Conservation (phyloP, 441 rosid genomes). For the Pelargonium myrrhifolium region DNA sequence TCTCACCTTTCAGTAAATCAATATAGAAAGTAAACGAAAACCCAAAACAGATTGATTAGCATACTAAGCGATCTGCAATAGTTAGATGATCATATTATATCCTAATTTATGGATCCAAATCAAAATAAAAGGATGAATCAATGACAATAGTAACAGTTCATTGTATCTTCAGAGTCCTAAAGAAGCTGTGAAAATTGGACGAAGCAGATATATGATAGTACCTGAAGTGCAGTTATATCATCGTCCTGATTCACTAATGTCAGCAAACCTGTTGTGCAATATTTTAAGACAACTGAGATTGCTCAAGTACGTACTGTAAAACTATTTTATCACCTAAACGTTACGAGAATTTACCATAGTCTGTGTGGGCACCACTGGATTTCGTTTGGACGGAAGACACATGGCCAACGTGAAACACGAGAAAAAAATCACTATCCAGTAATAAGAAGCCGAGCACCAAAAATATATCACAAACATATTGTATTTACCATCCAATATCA, state of each 20-base stretch:
- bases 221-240: constrained; percentile 80
- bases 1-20: constrained; percentile 43
- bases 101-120: not conserved
- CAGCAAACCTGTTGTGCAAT: constrained; percentile 44
- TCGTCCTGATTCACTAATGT: constrained; percentile 95
- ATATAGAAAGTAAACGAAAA: not conserved
- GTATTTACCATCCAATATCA: constrained; percentile 68
- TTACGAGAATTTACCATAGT: constrained; percentile 50
- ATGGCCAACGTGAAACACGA: constrained; percentile 6
- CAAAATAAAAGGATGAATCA: not conserved
- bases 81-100: not conserved
- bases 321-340: constrained; percentile 1
- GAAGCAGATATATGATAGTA: constrained; percentile 7
- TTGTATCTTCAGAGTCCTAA: not conserved
- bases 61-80: not conserved
- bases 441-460: not conserved
- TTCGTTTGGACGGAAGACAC: constrained; percentile 14
- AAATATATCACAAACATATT: constrained; percentile 2
- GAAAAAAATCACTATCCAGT: constrained; percentile 9
- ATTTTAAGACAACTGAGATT: constrained; percentile 10
- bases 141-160: not conserved
- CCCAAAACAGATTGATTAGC: not conserved
- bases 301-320: not conserved
- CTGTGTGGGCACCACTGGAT: constrained; percentile 74
- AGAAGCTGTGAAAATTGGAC: not conserved